phyloP scores from a whole-genome alignment of 2,329 filamentous ascomycete species.

The Xylaria sp. region DNA sequence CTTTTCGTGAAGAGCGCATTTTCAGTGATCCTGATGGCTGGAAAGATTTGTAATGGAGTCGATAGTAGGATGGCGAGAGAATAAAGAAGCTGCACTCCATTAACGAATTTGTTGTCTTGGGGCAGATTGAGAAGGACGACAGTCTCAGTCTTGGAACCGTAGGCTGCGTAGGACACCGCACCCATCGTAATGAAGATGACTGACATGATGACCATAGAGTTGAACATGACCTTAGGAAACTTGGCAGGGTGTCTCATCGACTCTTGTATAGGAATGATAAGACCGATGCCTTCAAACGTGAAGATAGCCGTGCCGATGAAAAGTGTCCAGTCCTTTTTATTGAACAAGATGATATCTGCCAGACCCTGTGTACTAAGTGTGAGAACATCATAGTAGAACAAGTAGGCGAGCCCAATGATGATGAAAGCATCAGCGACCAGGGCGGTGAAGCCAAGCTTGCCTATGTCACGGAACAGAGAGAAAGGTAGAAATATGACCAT shows the following conservation, averaged over 20 bases:
- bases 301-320: conserved; percentile 99
- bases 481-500: conserved; percentile 95
- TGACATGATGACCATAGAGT: conserved; percentile 95
- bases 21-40: conserved; percentile 94
- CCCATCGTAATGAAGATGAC: conserved; percentile 91
- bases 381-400: conserved; percentile 94
- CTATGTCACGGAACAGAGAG: conserved; percentile 93
- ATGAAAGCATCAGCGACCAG: conserved; percentile 95
- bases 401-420: conserved; percentile 87
- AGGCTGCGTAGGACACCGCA: conserved; percentile 93
- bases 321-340: conserved; percentile 90
- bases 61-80: conserved; percentile 97
- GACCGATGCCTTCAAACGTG: conserved; percentile 96
- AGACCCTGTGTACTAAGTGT: conserved; percentile 82
- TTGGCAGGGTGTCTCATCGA: conserved; percentile 93
- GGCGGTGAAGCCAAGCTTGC: conserved; percentile 95
- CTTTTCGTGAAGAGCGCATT: conserved; percentile 93
- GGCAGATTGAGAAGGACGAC: conserved; percentile 96
- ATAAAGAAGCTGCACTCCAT: conserved; percentile 95
- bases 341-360: conserved; percentile 90
- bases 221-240: conserved; percentile 87
- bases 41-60: conserved; percentile 96
- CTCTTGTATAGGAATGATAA: conserved; percentile 98
- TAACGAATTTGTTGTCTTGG: conserved; percentile 94
- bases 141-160: conserved; percentile 93